A percentile compares a stretch with the other conserved stretches of the same genome.
These are phyloP conservation scores for Psilocybe mexicana DNA, from an alignment of 1,284 basidiomycete genomes.

Conservation along the genomic window DNA sequence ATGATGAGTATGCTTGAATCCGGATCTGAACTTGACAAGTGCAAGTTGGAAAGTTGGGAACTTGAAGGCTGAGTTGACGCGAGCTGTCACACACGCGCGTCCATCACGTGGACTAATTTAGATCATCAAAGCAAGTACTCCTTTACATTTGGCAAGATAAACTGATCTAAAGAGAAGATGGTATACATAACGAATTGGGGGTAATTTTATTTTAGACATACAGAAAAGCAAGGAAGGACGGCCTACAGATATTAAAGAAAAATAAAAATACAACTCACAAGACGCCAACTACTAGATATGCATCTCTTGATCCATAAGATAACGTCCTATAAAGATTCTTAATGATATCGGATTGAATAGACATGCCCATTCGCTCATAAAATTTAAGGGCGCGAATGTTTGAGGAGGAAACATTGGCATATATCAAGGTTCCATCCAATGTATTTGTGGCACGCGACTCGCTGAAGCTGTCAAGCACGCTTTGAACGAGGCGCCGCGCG, in stretches of 20 bases:
- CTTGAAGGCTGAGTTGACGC: slow-evolving; percentile 9
- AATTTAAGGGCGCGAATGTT: slow-evolving; percentile 41
- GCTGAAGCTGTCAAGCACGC: slow-evolving; percentile 31
- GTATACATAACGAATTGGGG: no score
- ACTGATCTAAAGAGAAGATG: no score
- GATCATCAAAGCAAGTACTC: background rate
- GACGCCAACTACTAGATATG: slow-evolving; percentile 37
- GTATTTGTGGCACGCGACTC: slow-evolving; percentile 24
- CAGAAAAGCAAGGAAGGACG: background rate
- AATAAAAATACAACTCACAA: slow-evolving; percentile 16
- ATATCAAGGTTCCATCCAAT: slow-evolving; percentile 28
- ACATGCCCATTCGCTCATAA: slow-evolving; percentile 42
- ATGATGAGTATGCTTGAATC: background rate
- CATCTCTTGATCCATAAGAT: slow-evolving; percentile 37
- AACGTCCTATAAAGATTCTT: slow-evolving; percentile 38
- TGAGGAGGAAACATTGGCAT: slow-evolving; percentile 43
- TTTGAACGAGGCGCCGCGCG: slow-evolving; percentile 48
- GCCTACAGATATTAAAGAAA: background rate
- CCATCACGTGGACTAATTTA: slow-evolving; percentile 20
- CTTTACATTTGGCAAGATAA: no score
- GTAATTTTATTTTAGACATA: background rate
- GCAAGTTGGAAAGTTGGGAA: background rate
- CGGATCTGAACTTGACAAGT: background rate
- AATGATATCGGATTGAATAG: slow-evolving; percentile 33
- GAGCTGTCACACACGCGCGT: slow-evolving; percentile 22